phyloP scores from a whole-genome alignment of 2,329 filamentous ascomycete species.

The Fusarium subtropicale region DNA sequence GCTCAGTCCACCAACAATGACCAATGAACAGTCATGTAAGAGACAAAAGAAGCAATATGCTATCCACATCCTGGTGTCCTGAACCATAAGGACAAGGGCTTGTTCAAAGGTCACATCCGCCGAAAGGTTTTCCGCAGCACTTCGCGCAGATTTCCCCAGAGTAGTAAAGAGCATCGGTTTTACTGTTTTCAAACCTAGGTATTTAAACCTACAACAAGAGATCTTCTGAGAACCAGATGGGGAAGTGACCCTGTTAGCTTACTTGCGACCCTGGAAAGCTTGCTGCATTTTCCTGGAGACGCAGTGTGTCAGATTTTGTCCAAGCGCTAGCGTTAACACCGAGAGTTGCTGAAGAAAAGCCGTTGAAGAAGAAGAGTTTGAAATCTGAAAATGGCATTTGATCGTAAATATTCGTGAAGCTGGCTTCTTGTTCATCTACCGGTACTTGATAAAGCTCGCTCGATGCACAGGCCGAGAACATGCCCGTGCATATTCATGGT shows the following conservation, averaged over 20 bases:
- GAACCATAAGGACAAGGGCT: constrained; percentile 27
- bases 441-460: neutral
- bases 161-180: neutral
- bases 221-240: neutral
- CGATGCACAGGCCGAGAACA: neutral
- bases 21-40: constrained; percentile 39
- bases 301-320: neutral
- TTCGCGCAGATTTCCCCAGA: neutral
- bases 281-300: neutral
- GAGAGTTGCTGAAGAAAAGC: neutral
- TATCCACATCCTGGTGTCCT: constrained; percentile 32
- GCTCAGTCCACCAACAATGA: constrained; percentile 13
- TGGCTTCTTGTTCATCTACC: neutral
- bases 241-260: neutral
- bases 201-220: neutral
- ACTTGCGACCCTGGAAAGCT: neutral
- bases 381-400: neutral
- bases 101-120: neutral
- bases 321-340: neutral
- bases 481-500: neutral
- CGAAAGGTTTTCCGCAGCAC: neutral
- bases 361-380: neutral
- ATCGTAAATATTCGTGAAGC: neutral
- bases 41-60: constrained; percentile 49
- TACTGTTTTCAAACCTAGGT: neutral